Percentiles rank a stretch among this genome's conserved stretches.
These are phyloP conservation scores for Boletus speciosus DNA, from an alignment of 768 basidiomycete genomes.

Conservation along the genomic window DNA sequence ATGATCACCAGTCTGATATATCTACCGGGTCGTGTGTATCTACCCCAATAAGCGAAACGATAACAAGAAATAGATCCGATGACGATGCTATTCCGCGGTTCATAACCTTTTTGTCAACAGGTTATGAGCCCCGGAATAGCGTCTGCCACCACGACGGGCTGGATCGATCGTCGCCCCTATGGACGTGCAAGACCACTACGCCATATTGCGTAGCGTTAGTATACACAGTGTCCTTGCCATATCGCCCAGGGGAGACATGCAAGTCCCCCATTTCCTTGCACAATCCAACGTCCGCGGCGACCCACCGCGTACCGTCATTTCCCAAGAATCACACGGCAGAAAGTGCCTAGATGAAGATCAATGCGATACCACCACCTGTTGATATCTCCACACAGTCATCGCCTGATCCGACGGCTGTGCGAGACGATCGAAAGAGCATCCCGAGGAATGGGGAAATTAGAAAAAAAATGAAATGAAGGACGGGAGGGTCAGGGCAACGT, in stretches of 20 bases:
- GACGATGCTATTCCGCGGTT: slow-evolving; percentile 14
- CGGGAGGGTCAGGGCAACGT: not conserved
- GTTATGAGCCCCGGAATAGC: slow-evolving; percentile 28
- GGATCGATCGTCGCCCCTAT: slow-evolving; percentile 2
- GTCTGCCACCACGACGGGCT: slow-evolving; percentile 10
- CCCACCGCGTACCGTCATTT: not conserved
- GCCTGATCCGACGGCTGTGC: slow-evolving; percentile 9
- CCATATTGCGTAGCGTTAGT: slow-evolving; percentile 1
- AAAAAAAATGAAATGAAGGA: not conserved
- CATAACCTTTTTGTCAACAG: slow-evolving; percentile 10
- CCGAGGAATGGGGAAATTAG: not conserved
- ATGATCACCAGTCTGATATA: not conserved
- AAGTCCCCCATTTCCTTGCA: too few species aligned
- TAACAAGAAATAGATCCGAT: not conserved
- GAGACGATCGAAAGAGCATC: slow-evolving; percentile 7
- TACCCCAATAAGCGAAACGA: not conserved
- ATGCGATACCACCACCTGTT: not conserved
- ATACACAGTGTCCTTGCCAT: not conserved
- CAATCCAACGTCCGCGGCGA: slow-evolving; percentile 15
- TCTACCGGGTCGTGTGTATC: not conserved
- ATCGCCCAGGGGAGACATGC: not conserved
- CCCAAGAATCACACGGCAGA: not conserved
- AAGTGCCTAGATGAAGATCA: slow-evolving; percentile 1
- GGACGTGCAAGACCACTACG: slow-evolving; percentile 7
- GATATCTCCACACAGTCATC: not conserved